Base-by-base conservation (phyloP, 805 yeast genomes). In the Ogataea nonfermentans region DNA sequence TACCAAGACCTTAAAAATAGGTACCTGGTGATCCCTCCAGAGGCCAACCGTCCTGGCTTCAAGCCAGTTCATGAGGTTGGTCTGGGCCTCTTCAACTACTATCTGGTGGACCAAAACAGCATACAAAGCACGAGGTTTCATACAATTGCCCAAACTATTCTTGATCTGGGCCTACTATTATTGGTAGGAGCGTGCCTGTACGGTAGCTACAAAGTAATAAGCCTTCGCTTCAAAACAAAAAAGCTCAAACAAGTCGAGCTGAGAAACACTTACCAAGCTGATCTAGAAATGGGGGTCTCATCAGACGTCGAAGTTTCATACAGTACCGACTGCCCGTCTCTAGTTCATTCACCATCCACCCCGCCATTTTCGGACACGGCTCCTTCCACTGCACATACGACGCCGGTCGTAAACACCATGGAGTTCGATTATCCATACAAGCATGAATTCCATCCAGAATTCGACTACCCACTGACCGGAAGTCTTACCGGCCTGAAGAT, bases 1-100 rank as follows among this genome's bases (percentile, higher is more conserved):
- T 63, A 47, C 41, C 55, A 55, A 24, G 63, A 58, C 33, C 30
- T 55, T 3, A 44, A 51, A 26, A 41, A 53, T 24, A 42, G 33
- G 20, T 48, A 51, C 32, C 29, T 61, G 19, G 63, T 62, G 7
- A 38, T 63, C 15, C 58, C 63, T 2, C 53, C 59, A 17, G 51
- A 49, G 9, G 49, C 51, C 2, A 32, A 47, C 9, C 39, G 48
- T 9, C 50, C 53, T 11, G 52, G 52, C 6, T 63, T 63, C 40
- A 49, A 40, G 40, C 58, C 67, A 4, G 35, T 53, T 3, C 49
- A 56, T 24, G 60, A 59, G 24, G 40, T 48, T 4, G 68, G 68
- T 4, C 40, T 63, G 12, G 68, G 68, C 0, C 31, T 52, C 7
- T 59, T 46, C 30, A 44, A 52, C 28, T 63, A 62, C 41, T 32